Conservation (phyloP, 192 early-diverging fungal species). For the Pilobolus umbonatus region DNA sequence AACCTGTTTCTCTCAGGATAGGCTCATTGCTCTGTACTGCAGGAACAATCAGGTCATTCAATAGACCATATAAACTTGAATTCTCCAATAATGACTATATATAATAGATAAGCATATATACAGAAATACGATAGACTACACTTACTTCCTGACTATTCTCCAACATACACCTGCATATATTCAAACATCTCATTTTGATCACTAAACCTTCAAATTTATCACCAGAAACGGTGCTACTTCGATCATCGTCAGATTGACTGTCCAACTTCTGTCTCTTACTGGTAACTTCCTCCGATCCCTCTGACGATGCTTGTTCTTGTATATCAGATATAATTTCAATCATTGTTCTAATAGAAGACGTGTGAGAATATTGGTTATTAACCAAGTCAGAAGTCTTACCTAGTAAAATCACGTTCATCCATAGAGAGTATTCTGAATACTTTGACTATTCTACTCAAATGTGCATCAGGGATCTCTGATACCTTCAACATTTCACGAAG, state of each 20-base stretch:
- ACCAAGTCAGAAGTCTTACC: constrained; percentile 34
- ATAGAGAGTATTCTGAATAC: constrained; percentile 70
- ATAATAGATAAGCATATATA: not conserved
- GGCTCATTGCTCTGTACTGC: constrained; percentile 63
- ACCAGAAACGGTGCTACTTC: constrained; percentile 15
- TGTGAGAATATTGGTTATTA: not conserved
- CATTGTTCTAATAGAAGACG: constrained; percentile 41
- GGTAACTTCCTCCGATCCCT: constrained; percentile 4
- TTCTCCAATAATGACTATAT: constrained; percentile 58
- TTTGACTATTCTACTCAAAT: constrained; percentile 71
- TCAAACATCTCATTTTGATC: constrained; percentile 58
- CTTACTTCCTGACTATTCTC: constrained; percentile 61
- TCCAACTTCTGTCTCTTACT: constrained; percentile 38
- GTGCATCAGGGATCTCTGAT: constrained; percentile 71
- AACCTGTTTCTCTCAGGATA: constrained; percentile 67
- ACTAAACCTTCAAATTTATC: constrained; percentile 39
- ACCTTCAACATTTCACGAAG: constrained; percentile 79
- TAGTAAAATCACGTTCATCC: constrained; percentile 85
- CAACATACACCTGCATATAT: constrained; percentile 64
- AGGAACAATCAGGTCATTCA: constrained; percentile 69
- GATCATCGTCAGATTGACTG: constrained; percentile 20
- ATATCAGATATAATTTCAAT: constrained; percentile 81
- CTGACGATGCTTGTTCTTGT: constrained; percentile 36
- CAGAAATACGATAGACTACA: too few relatives aligned
- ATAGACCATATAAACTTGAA: constrained; percentile 66